Evolutionary conservation across 495 filamentous ascomycete species (phyloP).

Genomic region (Penicillium pancosmium): DNA sequence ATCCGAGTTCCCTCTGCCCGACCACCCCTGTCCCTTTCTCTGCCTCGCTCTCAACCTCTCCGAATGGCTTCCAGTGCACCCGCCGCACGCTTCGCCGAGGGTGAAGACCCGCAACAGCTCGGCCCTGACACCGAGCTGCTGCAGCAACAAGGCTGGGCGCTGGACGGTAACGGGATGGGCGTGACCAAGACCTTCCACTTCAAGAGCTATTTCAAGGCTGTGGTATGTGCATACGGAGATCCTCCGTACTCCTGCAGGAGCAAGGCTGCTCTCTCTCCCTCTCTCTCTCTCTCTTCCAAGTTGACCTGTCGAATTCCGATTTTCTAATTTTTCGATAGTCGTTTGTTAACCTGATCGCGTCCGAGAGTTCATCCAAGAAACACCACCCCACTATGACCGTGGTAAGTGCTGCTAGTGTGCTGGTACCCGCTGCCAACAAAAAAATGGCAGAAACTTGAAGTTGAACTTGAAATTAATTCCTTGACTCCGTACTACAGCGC

Average conservation of each 20-base stretch:
- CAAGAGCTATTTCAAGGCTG: conserved; percentile 47
- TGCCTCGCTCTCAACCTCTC: neutral
- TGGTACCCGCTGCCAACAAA: neutral
- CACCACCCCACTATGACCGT: conserved; percentile 52
- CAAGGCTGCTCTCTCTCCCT: no score
- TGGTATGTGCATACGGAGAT: conserved; percentile 30
- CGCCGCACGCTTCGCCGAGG: conserved; percentile 38
- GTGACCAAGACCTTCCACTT: conserved; percentile 51
- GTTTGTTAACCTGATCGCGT: conserved; percentile 44
- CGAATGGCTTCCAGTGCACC: conserved; percentile 30
- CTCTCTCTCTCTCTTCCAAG: no score
- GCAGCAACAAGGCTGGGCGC: conserved; percentile 38
- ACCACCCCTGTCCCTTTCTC: neutral
- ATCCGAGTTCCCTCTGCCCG: neutral
- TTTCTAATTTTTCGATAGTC: conserved; percentile 26
- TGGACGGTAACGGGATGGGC: conserved; percentile 41
- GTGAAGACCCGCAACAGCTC: conserved; percentile 34
- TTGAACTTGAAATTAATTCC: neutral
- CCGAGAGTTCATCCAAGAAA: conserved; percentile 46
- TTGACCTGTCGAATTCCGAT: neutral
- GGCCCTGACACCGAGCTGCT: conserved; percentile 28
- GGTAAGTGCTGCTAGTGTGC: conserved; percentile 28
- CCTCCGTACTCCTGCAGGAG: neutral
- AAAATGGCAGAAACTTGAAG: conserved; percentile 1
- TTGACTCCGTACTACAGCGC: conserved; percentile 25